Evolutionary conservation across 805 yeast species (phyloP), one percentile per base, ranked within the genome.

Genomic region (Priceomyces fermenticarens): DNA sequence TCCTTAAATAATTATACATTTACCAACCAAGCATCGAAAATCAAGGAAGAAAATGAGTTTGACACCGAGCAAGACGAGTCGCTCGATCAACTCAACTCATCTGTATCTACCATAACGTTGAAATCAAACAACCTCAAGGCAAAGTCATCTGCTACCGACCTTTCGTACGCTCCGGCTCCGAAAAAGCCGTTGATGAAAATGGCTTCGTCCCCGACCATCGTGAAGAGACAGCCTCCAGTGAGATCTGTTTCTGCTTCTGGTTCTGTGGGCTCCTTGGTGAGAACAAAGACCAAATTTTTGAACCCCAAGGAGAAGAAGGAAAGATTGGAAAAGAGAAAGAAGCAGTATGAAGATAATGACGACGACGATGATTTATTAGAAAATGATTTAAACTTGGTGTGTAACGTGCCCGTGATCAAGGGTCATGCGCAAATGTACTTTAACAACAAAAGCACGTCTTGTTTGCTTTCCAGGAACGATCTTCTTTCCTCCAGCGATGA

Each of bases 381-480:
- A 10, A 61, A 63, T 43, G 73, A 68, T 45, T 46, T 67, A 37
- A 70, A 65, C 39, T 52, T 69, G 36, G 69, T 67, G 10, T 70
- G 70, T 47, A 70, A 70, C 44, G 75, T 70, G 13, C 75, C 75
- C 1, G 62, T 70, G 9, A 62, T 70, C 15, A 58, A 58, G 39
- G 63, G 60, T 42, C 63, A 62, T 42, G 60, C 60, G 30, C 67
- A 65, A 32, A 42, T 67, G 25, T 67, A 59, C 42, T 44, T 55
- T 37, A 46, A 45, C 10, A 46, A 46, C 11, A 43, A 46, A 9
- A 44, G 49, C 10, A 33, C 45, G 2, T 46, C 58, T 2, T 39
- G 44, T 17, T 36, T 47, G 35, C 45, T 57, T 25, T 56, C 63
- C 9, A 58, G 60, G 23, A 51, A 48, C 20, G 67, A 63, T 40